Base-by-base conservation (phyloP, 164 flowering plant species). In the Stephania cephalantha region DNA sequence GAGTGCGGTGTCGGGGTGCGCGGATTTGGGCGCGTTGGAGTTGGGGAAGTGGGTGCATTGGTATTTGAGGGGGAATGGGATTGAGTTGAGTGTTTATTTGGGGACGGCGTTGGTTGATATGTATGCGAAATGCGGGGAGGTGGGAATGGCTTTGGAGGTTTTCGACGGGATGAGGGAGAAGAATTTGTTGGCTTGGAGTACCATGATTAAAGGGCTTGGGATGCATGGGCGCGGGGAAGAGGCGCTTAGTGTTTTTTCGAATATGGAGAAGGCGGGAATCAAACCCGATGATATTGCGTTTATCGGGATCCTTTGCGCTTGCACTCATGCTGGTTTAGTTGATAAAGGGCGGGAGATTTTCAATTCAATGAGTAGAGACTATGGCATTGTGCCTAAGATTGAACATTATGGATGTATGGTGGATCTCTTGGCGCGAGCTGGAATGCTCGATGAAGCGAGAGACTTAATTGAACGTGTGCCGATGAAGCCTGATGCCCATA, bases 331-430 rank as follows among this genome's bases (percentile, higher is more conserved):
- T 9, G 86, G 84, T 46, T 18, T 81, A 65, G 73, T 83, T 13
- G 79, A 81, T 25, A 70, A 79, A 29, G 84, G 86, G 17, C 74
- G 70, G 58, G 76, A 72, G 53, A 61, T 68, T 78, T 83, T 83
- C 46, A n/a, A 81, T 71, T 71, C 66, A 8, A 81, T 81, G 82
- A 79, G 74, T 12, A 61, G 25, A 31, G 73, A 71, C 5, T 81
- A 83, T 72, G 78, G 71, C 12, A 75, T 78, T 72, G 42, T 6
- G 13, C 84, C 77, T 29, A 83, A 77, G 61, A 78, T 83, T 70
- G 87, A 85, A 72, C 86, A 85, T 74, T 85, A 83, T 82, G 86
- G 87, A 9, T 85, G 87, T 42, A 77, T 83, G 81, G 86, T 85
- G 66, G 87, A 85, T 85, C 82, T 85, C 17, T 73, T 85, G 30